A percentile compares a stretch with the other conserved stretches of the same genome.
Conservation (phyloP, 768 basidiomycete species). For the Psilocybe azurescens region DNA sequence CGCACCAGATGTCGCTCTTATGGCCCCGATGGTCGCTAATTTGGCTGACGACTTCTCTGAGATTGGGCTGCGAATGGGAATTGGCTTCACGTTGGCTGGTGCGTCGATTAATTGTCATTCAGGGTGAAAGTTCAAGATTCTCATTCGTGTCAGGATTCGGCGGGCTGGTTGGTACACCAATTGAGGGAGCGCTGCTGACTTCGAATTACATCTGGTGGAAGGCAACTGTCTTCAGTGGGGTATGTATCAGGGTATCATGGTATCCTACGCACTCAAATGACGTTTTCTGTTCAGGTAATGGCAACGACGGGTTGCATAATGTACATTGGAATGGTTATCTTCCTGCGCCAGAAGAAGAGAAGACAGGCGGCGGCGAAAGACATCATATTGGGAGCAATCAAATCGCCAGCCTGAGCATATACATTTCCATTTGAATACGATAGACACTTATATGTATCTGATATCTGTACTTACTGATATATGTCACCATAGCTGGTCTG, state of each 20-base stretch:
- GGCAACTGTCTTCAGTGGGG: slow-evolving; percentile 9
- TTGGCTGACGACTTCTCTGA: slow-evolving; percentile 15
- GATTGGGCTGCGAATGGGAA: slow-evolving; percentile 17
- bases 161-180: slow-evolving; percentile 14
- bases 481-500: too few relatives aligned
- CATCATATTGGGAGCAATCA: background rate
- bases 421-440: too few relatives aligned
- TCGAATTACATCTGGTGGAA: slow-evolving; percentile 10
- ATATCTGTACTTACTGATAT: too few relatives aligned
- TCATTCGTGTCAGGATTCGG: slow-evolving; percentile 1
- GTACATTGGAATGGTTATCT: slow-evolving; percentile 1
- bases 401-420: background rate
- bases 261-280: background rate
- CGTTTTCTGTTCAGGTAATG: background rate
- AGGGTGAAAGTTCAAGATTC: background rate
- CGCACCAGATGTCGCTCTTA: slow-evolving; percentile 9
- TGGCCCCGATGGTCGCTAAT: slow-evolving; percentile 17
- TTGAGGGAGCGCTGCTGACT: slow-evolving; percentile 11
- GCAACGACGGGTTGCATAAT: background rate
- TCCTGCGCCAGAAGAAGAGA: slow-evolving; percentile 1
- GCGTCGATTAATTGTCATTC: background rate
- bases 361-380: background rate
- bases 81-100: slow-evolving; percentile 16
- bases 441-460: too few relatives aligned
- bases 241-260: background rate